phyloP scores from a whole-genome alignment of 2,329 filamentous ascomycete species.

The Zymoseptoria brevis region DNA sequence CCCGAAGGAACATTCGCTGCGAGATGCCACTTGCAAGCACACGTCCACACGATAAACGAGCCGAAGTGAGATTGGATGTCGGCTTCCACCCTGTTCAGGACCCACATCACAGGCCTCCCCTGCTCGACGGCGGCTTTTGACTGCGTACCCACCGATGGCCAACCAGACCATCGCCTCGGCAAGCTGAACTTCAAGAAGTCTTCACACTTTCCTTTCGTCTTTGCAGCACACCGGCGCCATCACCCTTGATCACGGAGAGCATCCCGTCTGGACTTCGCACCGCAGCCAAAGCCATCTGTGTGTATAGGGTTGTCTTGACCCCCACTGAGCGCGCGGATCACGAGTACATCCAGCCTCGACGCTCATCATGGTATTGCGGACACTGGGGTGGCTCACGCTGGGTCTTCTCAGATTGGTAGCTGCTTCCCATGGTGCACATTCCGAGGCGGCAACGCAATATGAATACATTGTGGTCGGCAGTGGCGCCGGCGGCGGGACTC shows the following conservation, averaged over 20 bases:
- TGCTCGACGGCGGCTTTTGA: neutral
- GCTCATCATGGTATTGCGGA: neutral
- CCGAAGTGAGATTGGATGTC: neutral
- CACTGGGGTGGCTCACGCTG: neutral
- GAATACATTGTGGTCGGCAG: slow-evolving; percentile 56
- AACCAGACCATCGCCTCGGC: neutral
- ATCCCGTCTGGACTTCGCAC: neutral
- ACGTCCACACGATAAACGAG: neutral
- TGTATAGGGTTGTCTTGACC: neutral
- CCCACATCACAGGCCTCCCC: neutral
- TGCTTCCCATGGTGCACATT: neutral
- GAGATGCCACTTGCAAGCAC: neutral
- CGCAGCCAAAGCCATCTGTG: neutral
- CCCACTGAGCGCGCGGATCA: too few relatives aligned
- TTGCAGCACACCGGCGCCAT: neutral
- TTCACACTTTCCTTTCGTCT: neutral
- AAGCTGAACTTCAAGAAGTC: neutral
- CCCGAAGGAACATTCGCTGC: neutral
- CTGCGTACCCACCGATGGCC: neutral
- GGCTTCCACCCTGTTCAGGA: neutral
- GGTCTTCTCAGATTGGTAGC: neutral
- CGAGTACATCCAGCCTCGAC: neutral
- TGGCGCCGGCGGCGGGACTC: slow-evolving; percentile 51
- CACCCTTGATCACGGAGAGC: neutral
- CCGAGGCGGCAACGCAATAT: neutral